Evolutionary conservation across 2,329 filamentous ascomycete genomes (phyloP).

Genomic region (Pseudocercospora cruenta): DNA sequence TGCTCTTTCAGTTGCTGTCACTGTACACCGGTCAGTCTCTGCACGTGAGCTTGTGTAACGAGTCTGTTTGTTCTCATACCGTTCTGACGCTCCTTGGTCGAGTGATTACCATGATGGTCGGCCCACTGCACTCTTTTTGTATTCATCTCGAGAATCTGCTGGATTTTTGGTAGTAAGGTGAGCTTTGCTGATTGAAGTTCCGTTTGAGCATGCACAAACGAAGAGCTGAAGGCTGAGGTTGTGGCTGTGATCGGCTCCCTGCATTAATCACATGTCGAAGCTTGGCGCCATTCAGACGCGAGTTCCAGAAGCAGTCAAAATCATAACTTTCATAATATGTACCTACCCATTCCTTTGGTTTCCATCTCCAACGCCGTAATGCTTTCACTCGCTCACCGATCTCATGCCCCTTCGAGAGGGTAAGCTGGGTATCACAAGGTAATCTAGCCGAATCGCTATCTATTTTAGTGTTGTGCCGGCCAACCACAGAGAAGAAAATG

Average conservation of each 20-base stretch:
- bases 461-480: background rate
- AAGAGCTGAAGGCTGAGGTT: background rate
- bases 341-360: background rate
- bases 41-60: background rate
- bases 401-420: background rate
- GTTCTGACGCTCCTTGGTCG: background rate
- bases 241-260: background rate
- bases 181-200: background rate
- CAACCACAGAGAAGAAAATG: background rate
- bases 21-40: background rate
- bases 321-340: slow-evolving; percentile 1
- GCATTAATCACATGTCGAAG: background rate
- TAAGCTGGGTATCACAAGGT: slow-evolving; percentile 6
- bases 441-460: slow-evolving; percentile 3
- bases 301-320: background rate
- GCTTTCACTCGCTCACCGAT: background rate
- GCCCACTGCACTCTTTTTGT: background rate
- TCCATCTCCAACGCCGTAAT: background rate
- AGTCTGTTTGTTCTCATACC: background rate
- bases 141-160: background rate
- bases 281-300: too few species aligned
- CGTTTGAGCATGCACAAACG: background rate
- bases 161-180: background rate
- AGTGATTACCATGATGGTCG: background rate
- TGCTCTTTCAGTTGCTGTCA: background rate